Percentiles rank a stretch among this genome's conserved stretches.
Evolutionary conservation across 352 stramenopile genomes (phyloP).

Genomic region (Elongisporangium anandrum): DNA sequence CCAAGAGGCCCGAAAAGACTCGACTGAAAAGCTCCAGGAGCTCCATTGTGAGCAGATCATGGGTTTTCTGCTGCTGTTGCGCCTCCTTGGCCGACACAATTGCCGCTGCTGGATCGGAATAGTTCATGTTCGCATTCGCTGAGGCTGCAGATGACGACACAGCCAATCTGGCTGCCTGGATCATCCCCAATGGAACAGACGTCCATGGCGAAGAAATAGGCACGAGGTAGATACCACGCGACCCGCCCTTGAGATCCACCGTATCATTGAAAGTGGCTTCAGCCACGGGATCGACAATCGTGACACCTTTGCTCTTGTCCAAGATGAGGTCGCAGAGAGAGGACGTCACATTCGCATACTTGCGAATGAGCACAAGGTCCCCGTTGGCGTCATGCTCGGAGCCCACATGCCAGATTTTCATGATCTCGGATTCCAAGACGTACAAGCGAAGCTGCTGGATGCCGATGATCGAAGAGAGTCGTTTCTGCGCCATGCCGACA

Average conservation of each 20-base stretch:
- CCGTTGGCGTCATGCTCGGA: constrained; percentile 13
- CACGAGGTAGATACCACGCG: constrained; percentile 50
- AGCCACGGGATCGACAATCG: constrained; percentile 14
- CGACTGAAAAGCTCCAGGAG: constrained; percentile 50
- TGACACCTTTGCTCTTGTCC: constrained; percentile 10
- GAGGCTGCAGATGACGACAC: constrained; percentile 15
- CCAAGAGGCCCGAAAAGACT: constrained; percentile 51
- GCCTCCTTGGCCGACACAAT: constrained; percentile 22
- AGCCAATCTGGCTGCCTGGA: constrained; percentile 54
- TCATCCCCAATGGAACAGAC: constrained; percentile 43
- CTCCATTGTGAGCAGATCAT: constrained; percentile 52
- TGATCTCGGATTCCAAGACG: constrained; percentile 41
- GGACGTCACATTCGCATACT: constrained; percentile 58
- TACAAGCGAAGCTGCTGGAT: constrained; percentile 69
- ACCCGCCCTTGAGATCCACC: constrained; percentile 53
- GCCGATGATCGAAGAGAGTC: constrained; percentile 51
- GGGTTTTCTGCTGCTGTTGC: constrained; percentile 27
- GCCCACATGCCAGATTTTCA: constrained; percentile 55
- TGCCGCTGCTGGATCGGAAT: constrained; percentile 12
- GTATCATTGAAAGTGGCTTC: constrained; percentile 69
- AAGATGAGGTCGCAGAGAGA: constrained; percentile 49
- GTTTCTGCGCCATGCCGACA: constrained; percentile 43
- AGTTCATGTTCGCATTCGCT: constrained; percentile 6
- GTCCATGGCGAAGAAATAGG: constrained; percentile 54
- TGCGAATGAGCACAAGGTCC: constrained; percentile 28